Percentiles rank a stretch among this genome's conserved stretches.
Evolutionary conservation across 202 grass and related monocot species (phyloP).

Genomic region (Setaria italica): DNA sequence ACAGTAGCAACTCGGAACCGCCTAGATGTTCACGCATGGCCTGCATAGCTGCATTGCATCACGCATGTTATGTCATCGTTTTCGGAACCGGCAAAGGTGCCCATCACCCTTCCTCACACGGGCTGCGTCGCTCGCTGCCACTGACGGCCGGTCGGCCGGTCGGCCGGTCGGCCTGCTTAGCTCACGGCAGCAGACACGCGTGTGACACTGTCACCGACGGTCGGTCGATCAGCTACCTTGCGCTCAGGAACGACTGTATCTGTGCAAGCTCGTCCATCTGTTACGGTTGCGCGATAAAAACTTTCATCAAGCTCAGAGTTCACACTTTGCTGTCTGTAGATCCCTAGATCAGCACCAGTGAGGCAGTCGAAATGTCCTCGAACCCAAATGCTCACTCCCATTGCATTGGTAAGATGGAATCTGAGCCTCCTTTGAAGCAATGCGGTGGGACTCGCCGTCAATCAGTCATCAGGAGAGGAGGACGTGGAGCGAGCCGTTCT

Average conservation of each 20-base stretch:
- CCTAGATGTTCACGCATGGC: background rate
- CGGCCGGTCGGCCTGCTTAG: background rate
- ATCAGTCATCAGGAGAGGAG: conserved; percentile 33
- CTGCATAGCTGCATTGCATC: background rate
- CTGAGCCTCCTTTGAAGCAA: background rate
- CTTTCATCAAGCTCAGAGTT: too few relatives aligned
- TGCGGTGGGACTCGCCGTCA: too few relatives aligned
- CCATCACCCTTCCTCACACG: background rate
- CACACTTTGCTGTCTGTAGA: too few relatives aligned
- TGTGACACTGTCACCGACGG: background rate
- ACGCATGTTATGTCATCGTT: background rate
- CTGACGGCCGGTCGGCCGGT: background rate
- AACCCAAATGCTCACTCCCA: too few relatives aligned
- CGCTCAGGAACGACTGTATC: background rate
- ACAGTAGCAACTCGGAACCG: background rate
- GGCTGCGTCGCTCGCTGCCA: background rate
- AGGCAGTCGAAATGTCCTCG: too few relatives aligned
- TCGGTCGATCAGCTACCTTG: background rate
- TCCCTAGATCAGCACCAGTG: too few relatives aligned
- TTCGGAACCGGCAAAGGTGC: background rate
- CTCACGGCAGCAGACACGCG: background rate
- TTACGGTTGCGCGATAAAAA: too few relatives aligned
- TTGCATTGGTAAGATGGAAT: too few relatives aligned
- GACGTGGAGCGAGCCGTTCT: conserved; percentile 58
- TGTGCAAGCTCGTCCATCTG: too few relatives aligned